Base-by-base conservation (phyloP, 1,139 yeast species). In the Sugiyamaella sp. region DNA sequence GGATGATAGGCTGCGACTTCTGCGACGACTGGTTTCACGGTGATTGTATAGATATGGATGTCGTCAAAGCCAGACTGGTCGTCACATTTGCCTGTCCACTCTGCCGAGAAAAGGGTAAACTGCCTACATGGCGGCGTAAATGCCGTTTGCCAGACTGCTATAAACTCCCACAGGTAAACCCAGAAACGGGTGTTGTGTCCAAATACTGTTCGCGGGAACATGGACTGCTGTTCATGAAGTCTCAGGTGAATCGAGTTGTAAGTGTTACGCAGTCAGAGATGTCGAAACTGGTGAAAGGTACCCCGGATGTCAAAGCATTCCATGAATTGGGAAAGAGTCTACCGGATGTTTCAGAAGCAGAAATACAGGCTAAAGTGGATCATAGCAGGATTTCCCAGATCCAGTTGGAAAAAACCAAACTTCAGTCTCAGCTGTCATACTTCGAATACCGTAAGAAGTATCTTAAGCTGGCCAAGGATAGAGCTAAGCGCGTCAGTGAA, bases 11-110 rank as follows among this genome's bases (percentile, higher is more conserved):
- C 0, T 91, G 98, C 67, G 97, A 90, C 68, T 91, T 89, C 5
- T 91, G 98, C 71, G 97, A 90, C 65, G 96, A 89, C 60, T 91
- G 98, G 98, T 91, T 79, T 66, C 97, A 91, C 70, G 89, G 91
- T 68, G 75, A 74, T 47, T 91, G 97, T 65, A 81, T 90, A 77
- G 78, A 78, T 56, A 67, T 90, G 46, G 75, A 82, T 48, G 71
- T 70, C n/a, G 70, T 74, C 41, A 80, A 79, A 64, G 79, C 81
- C 52, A 75, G 77, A 44, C 73, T 90, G 52, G 83, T 90, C 6
- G 78, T 80, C 46, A 80, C 79, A 55, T 91, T 80, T 66, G 86
- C 75, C 64, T 91, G 98, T 65, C 86, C 87, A 14, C 81, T 82
- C 57, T 91, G 98, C 67, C 79, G 77, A 48, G 77, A 80, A 68